Conservation (phyloP, 2,329 filamentous ascomycete genomes). For the Phaeomoniella chlamydospora region DNA sequence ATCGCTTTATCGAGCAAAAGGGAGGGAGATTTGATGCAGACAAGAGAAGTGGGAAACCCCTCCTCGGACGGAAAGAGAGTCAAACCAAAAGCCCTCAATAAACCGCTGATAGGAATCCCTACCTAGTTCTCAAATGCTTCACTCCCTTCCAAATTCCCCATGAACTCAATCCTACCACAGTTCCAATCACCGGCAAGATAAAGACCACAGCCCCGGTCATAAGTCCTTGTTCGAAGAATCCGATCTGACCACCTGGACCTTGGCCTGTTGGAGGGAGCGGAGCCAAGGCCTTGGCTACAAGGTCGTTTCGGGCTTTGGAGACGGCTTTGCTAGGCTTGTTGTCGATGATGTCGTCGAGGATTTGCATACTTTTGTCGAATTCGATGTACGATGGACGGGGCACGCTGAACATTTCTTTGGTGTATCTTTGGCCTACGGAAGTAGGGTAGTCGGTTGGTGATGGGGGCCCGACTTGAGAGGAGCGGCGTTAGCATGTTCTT, state of each 20-base stretch:
- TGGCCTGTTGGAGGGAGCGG: constrained; percentile 4
- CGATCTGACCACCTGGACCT: constrained; percentile 1
- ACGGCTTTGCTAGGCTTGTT: neutral
- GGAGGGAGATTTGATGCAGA: too few species aligned
- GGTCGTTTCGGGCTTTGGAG: neutral
- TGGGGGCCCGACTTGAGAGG: constrained; percentile 5
- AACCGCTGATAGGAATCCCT: too few species aligned
- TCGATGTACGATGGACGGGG: constrained; percentile 3
- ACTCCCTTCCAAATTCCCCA: neutral
- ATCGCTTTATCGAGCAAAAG: too few species aligned
- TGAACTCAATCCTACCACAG: neutral
- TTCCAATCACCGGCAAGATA: constrained; percentile 1
- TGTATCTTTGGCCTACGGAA: constrained; percentile 1
- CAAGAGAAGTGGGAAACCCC: too few species aligned
- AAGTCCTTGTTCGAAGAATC: constrained; percentile 4
- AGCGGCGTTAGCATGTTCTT: too few species aligned
- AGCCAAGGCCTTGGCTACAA: neutral
- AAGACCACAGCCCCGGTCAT: neutral
- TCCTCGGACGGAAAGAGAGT: too few species aligned
- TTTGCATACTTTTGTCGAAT: neutral
- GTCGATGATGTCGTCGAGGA: neutral
- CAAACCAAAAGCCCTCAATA: too few species aligned
- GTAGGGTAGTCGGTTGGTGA: constrained; percentile 2
- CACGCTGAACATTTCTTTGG: constrained; percentile 3
- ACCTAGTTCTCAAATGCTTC: neutral